These are phyloP conservation scores for Quercus bicolor DNA, from an alignment of 306 rosid genomes.

Conservation along the genomic window DNA sequence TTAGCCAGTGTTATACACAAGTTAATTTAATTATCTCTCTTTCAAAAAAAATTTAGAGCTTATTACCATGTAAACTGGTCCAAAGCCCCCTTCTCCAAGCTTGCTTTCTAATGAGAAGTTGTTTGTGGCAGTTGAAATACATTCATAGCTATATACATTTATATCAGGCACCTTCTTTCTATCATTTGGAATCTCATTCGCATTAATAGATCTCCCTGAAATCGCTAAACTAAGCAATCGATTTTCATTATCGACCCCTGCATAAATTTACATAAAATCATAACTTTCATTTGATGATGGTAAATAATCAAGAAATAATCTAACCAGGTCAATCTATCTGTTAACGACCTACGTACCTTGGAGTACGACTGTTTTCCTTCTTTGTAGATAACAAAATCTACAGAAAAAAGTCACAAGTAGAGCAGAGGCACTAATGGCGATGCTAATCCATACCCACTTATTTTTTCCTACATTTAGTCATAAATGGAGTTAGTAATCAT, in stretches of 20 bases:
- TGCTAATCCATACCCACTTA: constrained; percentile 15
- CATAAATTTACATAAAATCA: no score
- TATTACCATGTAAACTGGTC: constrained; percentile 32
- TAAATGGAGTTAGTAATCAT: no score
- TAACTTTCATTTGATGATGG: no score
- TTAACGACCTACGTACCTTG: not conserved
- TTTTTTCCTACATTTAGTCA: not conserved
- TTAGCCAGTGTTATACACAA: no score
- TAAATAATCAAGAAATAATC: no score
- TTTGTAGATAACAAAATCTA: not conserved
- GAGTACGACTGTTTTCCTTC: not conserved
- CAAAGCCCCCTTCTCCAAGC: constrained; percentile 39
- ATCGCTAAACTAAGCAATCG: not conserved
- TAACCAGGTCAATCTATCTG: no score
- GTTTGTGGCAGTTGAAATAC: constrained; percentile 17
- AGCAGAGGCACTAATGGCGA: not conserved
- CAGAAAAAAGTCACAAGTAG: not conserved
- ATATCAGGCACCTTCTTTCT: not conserved
- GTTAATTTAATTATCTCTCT: no score
- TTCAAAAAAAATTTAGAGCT: not conserved
- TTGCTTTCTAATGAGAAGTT: constrained; percentile 15
- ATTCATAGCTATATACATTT: not conserved
- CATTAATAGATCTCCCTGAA: not conserved
- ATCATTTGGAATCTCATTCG: not conserved
- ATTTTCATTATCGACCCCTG: not conserved